These are phyloP conservation scores for Phaeoacremonium minimum DNA, from an alignment of 2,329 filamentous ascomycete genomes.

Conservation along the genomic window DNA sequence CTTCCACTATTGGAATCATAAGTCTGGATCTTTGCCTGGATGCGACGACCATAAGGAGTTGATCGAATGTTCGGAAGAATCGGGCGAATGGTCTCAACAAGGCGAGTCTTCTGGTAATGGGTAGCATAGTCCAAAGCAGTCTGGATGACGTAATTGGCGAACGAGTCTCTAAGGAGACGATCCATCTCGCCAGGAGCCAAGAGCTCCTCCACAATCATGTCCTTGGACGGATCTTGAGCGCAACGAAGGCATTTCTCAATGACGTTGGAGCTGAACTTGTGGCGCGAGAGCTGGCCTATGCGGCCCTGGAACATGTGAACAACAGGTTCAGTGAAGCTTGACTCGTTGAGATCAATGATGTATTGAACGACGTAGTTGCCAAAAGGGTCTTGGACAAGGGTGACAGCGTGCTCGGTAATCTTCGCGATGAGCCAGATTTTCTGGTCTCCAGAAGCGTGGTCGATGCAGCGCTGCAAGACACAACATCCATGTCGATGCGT, in stretches of 20 bases:
- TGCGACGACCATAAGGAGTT: constrained; percentile 91
- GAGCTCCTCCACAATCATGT: constrained; percentile 83
- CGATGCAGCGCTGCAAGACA: constrained; percentile 95
- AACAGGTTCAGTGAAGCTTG: constrained; percentile 82
- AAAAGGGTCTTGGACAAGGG: constrained; percentile 92
- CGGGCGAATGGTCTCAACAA: constrained; percentile 83
- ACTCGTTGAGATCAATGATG: constrained; percentile 90
- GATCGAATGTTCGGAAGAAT: constrained; percentile 80
- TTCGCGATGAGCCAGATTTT: constrained; percentile 80
- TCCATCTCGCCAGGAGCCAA: constrained; percentile 72
- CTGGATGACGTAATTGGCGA: constrained; percentile 97
- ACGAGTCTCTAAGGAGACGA: constrained; percentile 83
- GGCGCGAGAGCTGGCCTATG: constrained; percentile 73
- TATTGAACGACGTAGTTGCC: constrained; percentile 99
- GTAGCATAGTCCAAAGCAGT: constrained; percentile 87
- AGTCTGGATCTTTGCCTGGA: constrained; percentile 78
- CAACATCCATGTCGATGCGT: constrained; percentile 98
- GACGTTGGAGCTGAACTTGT: constrained; percentile 99
- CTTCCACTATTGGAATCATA: constrained; percentile 43
- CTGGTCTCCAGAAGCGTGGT: constrained; percentile 87
- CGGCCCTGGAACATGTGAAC: constrained; percentile 74
- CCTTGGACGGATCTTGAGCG: constrained; percentile 68
- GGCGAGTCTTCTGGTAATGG: constrained; percentile 63
- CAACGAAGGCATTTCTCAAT: constrained; percentile 95
- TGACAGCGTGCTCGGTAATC: constrained; percentile 84